Percentiles rank a stretch among this genome's conserved stretches.
Evolutionary conservation across 2,329 filamentous ascomycete species (phyloP).

Genomic region (Diaporthe eres): DNA sequence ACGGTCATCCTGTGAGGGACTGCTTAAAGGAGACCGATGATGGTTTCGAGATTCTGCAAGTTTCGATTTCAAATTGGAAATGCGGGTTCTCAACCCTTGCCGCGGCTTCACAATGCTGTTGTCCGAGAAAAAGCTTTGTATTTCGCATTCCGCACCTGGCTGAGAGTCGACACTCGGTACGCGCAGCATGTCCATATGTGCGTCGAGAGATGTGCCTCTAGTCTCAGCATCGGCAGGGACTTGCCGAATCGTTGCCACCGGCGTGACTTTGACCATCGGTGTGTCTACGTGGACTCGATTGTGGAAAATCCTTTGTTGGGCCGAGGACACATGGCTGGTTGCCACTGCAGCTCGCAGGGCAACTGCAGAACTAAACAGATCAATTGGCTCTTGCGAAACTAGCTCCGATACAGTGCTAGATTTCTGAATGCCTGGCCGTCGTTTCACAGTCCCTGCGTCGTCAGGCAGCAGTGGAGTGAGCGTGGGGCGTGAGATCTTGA

Average conservation of each 20-base stretch:
- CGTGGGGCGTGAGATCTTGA: slow-evolving; percentile 37
- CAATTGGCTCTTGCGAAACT: slow-evolving; percentile 27
- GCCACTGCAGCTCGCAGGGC: neutral
- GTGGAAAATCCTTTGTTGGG: neutral
- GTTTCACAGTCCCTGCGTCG: slow-evolving; percentile 40
- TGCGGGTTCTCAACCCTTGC: slow-evolving; percentile 45
- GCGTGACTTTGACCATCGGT: neutral
- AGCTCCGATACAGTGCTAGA: slow-evolving; percentile 40
- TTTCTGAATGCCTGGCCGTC: slow-evolving; percentile 36
- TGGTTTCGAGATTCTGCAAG: slow-evolving; percentile 44
- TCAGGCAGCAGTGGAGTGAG: slow-evolving; percentile 23
- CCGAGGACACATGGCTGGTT: neutral
- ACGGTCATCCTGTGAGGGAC: neutral
- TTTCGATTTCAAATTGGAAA: slow-evolving; percentile 46
- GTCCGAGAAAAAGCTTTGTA: slow-evolving; percentile 44
- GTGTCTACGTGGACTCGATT: neutral
- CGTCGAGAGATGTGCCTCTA: slow-evolving; percentile 37
- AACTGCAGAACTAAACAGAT: slow-evolving; percentile 35
- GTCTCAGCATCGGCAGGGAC: slow-evolving; percentile 10
- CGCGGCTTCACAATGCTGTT: slow-evolving; percentile 39
- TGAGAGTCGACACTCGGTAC: slow-evolving; percentile 9
- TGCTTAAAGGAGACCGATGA: neutral
- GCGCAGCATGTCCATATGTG: slow-evolving; percentile 34
- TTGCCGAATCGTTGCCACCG: slow-evolving; percentile 26
- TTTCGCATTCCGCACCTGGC: slow-evolving; percentile 27